Percentiles rank a stretch among this genome's conserved stretches.
phyloP scores from a whole-genome alignment of 306 rosid genomes.

The Purshia tridentata region DNA sequence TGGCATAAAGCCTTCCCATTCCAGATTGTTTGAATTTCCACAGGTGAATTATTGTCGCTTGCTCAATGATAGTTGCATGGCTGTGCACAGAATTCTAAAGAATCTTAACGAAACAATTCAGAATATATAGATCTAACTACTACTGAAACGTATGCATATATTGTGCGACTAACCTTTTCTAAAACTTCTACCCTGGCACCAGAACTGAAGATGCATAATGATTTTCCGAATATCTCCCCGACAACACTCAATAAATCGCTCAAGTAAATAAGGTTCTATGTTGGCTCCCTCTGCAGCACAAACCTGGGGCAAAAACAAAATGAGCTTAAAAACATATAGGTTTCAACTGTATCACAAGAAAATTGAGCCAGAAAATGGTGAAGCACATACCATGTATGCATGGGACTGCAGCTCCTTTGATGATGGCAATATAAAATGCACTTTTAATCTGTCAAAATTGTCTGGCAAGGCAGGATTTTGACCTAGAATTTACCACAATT shows the following conservation, averaged over 20 bases:
- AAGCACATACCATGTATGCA: conserved; percentile 58
- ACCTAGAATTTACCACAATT: conserved; percentile 52
- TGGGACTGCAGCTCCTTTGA: conserved; percentile 61
- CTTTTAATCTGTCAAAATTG: conserved; percentile 45
- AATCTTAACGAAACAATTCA: neutral
- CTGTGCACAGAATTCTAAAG: conserved; percentile 1
- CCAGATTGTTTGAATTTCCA: neutral
- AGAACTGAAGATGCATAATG: conserved; percentile 83
- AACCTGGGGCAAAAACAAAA: conserved; percentile 51
- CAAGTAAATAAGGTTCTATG: conserved; percentile 49
- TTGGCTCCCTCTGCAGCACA: conserved; percentile 61
- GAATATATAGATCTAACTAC: neutral
- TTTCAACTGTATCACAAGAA: conserved; percentile 11
- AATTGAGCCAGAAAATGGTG: conserved; percentile 3
- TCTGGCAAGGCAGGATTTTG: conserved; percentile 56
- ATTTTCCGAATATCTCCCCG: conserved; percentile 76
- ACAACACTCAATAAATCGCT: conserved; percentile 56
- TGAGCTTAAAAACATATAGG: conserved; percentile 12
- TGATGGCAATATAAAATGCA: conserved; percentile 62
- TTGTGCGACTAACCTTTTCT: conserved; percentile 44
- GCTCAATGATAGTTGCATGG: neutral
- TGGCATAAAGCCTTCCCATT: neutral
- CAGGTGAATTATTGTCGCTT: neutral
- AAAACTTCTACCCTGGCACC: conserved; percentile 69
- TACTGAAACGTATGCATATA: neutral